A percentile compares a stretch with the other conserved stretches of the same genome.
phyloP scores from a whole-genome alignment of 306 rosid genomes.

The Quercus rubra region DNA sequence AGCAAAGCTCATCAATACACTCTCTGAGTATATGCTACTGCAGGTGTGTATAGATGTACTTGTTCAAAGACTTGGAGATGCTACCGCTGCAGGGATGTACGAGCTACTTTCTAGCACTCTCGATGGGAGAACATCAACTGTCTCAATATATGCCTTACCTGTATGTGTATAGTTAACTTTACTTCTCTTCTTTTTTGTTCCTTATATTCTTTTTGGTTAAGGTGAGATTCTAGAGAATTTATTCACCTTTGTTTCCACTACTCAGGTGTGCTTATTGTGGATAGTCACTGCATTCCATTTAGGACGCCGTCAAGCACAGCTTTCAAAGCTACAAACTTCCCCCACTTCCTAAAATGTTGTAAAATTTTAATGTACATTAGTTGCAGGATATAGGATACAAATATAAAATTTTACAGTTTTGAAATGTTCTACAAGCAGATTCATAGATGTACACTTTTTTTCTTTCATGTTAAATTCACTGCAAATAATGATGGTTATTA shows the following conservation, averaged over 20 bases:
- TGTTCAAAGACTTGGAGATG: slow-evolving; percentile 96
- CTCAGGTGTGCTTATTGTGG: slow-evolving; percentile 80
- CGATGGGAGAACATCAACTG: slow-evolving; percentile 60
- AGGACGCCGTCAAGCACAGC: slow-evolving; percentile 75
- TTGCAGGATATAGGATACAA: neutral
- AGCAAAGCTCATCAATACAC: neutral
- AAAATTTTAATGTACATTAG: neutral
- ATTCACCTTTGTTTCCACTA: slow-evolving; percentile 11
- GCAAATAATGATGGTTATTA: neutral
- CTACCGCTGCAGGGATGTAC: slow-evolving; percentile 93
- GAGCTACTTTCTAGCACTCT: slow-evolving; percentile 63
- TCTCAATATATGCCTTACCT: slow-evolving; percentile 74
- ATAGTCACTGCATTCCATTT: slow-evolving; percentile 65
- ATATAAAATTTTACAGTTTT: neutral
- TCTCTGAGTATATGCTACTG: slow-evolving; percentile 18
- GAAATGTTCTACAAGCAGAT: too few relatives aligned
- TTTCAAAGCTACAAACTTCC: slow-evolving; percentile 42
- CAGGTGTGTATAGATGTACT: slow-evolving; percentile 91
- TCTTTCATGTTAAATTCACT: neutral
- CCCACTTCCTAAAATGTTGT: slow-evolving; percentile 31
- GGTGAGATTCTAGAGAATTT: neutral
- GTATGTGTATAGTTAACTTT: slow-evolving; percentile 41
- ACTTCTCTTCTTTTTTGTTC: neutral
- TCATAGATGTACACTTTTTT: neutral
- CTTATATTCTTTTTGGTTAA: neutral